Percentiles rank a stretch among this genome's conserved stretches.
These are phyloP conservation scores for Acanthamoeba culbertsoni DNA, from an alignment of 208 protist genomes.

Conservation along the genomic window DNA sequence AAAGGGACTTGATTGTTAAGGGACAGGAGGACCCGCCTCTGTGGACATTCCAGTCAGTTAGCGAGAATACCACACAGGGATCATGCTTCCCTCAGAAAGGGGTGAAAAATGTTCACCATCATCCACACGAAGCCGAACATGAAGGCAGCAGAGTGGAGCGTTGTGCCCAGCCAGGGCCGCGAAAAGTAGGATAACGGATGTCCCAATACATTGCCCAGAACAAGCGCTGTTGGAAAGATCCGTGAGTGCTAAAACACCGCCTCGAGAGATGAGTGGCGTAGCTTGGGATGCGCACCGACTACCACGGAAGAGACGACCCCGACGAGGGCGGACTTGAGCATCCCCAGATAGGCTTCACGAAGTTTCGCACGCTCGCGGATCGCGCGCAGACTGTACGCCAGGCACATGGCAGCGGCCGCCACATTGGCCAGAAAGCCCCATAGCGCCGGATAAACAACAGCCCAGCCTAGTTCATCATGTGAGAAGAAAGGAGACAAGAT, in stretches of 20 bases:
- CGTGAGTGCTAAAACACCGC: background rate
- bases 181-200: background rate
- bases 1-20: too few species aligned
- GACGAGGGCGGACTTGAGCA: background rate
- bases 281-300: background rate
- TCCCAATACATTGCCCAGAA: background rate
- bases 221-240: background rate
- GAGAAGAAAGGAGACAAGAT: background rate
- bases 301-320: background rate
- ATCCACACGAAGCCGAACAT: background rate
- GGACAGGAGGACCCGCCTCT: too few species aligned
- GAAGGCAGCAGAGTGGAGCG: background rate
- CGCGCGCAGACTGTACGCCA: background rate
- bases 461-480: background rate
- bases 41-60: too few species aligned
- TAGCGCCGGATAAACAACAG: background rate
- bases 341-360: background rate
- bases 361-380: background rate
- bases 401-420: background rate
- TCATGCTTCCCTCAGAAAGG: background rate
- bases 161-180: background rate
- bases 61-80: too few species aligned
- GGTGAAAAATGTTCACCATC: background rate
- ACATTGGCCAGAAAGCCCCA: background rate
- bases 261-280: too few species aligned